Evolutionary conservation across 164 flowering plant genomes (phyloP).

Genomic region (Houttuynia cordata): DNA sequence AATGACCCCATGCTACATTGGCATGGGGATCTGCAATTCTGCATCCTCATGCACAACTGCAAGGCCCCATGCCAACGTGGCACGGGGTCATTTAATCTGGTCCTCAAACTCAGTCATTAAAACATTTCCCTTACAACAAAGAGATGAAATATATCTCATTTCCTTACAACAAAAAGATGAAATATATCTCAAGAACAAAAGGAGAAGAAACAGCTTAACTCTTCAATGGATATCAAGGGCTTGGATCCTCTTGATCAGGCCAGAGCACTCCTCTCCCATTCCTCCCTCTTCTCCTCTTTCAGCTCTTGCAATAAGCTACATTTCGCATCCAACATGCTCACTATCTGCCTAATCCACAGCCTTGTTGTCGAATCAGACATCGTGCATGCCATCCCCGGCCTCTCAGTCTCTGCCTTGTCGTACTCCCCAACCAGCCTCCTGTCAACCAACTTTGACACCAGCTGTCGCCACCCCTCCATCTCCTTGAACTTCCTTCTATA

Average conservation of each 20-base stretch:
- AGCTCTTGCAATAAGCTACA: conserved; percentile 24
- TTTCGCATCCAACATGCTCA: conserved; percentile 70
- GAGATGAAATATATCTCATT: too few species aligned
- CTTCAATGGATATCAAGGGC: conserved; percentile 76
- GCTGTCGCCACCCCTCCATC: conserved; percentile 26
- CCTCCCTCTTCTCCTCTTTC: conserved; percentile 39
- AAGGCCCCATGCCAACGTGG: too few species aligned
- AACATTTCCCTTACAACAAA: too few species aligned
- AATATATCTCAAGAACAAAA: not conserved
- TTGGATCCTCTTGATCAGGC: conserved; percentile 59
- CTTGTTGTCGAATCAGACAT: conserved; percentile 46
- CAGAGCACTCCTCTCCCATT: conserved; percentile 57
- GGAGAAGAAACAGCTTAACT: not conserved
- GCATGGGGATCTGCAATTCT: too few species aligned
- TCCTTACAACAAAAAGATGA: not conserved
- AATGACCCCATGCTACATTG: too few species aligned
- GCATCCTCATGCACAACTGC: too few species aligned
- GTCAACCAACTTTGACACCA: conserved; percentile 54
- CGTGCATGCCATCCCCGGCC: conserved; percentile 69
- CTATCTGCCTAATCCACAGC: conserved; percentile 72
- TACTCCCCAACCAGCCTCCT: conserved; percentile 39
- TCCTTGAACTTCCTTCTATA: conserved; percentile 40
- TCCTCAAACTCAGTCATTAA: too few species aligned
- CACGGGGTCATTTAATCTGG: too few species aligned
- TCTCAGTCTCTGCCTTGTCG: conserved; percentile 35